These are phyloP conservation scores for Termitomyces sp. DNA, from an alignment of 768 basidiomycete genomes.

Conservation along the genomic window DNA sequence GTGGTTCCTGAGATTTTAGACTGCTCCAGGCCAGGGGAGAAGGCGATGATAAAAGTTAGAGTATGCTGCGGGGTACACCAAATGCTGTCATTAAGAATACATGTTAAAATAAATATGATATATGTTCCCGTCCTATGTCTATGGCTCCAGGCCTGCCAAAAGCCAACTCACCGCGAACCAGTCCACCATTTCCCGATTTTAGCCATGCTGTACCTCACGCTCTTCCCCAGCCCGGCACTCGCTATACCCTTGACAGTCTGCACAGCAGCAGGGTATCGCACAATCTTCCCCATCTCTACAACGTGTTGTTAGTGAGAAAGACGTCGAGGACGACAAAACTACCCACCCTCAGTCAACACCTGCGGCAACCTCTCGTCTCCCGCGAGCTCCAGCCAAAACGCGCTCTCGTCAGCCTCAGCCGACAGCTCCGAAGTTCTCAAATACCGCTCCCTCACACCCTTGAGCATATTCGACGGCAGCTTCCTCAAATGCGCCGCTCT, in stretches of 20 bases:
- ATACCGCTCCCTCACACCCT: slow-evolving; percentile 49
- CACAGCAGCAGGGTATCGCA: slow-evolving; percentile 76
- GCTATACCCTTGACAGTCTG: slow-evolving; percentile 85
- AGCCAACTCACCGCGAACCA: slow-evolving; percentile 19
- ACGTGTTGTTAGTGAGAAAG: no score
- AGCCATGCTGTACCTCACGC: slow-evolving; percentile 62
- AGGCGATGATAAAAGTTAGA: no score
- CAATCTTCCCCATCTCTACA: slow-evolving; percentile 69
- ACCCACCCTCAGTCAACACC: slow-evolving; percentile 52
- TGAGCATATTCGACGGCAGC: slow-evolving; percentile 66
- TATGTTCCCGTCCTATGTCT: slow-evolving; percentile 8
- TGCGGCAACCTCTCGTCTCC: slow-evolving; percentile 52
- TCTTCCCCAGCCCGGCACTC: slow-evolving; percentile 78
- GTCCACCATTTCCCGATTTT: slow-evolving; percentile 88
- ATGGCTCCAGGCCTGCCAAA: slow-evolving; percentile 6
- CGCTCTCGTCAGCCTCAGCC: slow-evolving; percentile 62
- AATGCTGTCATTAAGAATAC: slow-evolving; percentile 9
- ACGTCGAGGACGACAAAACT: neutral
- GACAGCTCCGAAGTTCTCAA: slow-evolving; percentile 26
- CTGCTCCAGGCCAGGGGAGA: neutral
- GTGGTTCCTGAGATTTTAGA: neutral
- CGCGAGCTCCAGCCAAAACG: slow-evolving; percentile 72
- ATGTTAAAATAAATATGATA: slow-evolving; percentile 4
- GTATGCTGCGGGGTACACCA: slow-evolving; percentile 6
- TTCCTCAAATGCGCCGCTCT: slow-evolving; percentile 73